Evolutionary conservation across 163 green algal genomes (phyloP).

Genomic region (Prototheca wickerhamii): DNA sequence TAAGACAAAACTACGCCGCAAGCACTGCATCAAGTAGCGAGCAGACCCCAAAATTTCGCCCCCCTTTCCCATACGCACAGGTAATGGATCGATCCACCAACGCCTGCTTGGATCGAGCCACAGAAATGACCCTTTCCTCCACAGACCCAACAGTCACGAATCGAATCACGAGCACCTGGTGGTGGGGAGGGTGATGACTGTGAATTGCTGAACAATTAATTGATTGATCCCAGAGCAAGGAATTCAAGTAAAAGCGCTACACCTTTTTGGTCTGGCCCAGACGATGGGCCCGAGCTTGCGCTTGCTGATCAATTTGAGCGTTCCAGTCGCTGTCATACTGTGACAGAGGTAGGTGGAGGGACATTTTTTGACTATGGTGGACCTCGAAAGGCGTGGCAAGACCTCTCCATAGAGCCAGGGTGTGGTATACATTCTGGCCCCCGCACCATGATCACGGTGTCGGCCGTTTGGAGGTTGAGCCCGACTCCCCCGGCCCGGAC

Average conservation of each 20-base stretch:
- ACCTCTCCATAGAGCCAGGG: no score
- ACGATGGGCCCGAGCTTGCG: slow-evolving; percentile 83
- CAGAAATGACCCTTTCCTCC: slow-evolving; percentile 66
- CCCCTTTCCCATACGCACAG: slow-evolving; percentile 24
- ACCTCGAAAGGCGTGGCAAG: no score
- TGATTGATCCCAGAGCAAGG: no score
- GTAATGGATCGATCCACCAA: slow-evolving; percentile 80
- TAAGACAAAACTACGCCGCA: no score
- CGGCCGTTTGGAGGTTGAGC: slow-evolving; percentile 90
- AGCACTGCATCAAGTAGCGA: no score
- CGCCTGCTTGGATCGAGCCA: slow-evolving; percentile 57
- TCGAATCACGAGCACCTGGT: slow-evolving; percentile 68
- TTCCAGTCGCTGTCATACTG: slow-evolving; percentile 85
- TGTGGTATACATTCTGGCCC: neutral
- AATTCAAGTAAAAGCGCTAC: no score
- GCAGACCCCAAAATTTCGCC: neutral
- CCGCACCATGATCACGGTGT: slow-evolving; percentile 86
- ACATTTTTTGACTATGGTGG: no score
- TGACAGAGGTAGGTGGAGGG: slow-evolving; percentile 5
- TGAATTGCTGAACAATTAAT: no score
- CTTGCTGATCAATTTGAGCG: slow-evolving; percentile 79
- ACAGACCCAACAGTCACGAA: slow-evolving; percentile 59
- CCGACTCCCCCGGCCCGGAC: slow-evolving; percentile 89
- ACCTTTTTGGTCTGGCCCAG: slow-evolving; percentile 90
- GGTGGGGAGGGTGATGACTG: no score